These are phyloP conservation scores for Juglanconis juglandina DNA, from an alignment of 2,329 filamentous ascomycete genomes.

Conservation along the genomic window DNA sequence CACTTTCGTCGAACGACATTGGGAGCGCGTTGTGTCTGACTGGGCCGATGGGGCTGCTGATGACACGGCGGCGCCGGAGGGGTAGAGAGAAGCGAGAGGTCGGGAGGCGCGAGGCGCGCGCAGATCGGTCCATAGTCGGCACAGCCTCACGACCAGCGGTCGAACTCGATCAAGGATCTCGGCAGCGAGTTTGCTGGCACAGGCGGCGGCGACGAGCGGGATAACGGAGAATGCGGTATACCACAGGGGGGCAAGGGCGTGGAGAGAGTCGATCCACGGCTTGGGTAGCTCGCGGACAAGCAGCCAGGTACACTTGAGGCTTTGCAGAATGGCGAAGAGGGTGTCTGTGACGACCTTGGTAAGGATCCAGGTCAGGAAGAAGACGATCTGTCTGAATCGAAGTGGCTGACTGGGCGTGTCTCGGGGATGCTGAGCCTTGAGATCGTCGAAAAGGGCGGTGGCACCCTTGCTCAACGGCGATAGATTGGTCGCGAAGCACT, in stretches of 20 bases:
- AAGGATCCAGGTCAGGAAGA: conserved; percentile 24
- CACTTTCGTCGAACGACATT: not conserved
- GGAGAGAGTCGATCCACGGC: conserved; percentile 7
- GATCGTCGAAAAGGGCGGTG: not conserved
- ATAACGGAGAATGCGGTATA: conserved; percentile 6
- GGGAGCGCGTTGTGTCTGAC: conserved; percentile 3
- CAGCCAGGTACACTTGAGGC: conserved; percentile 12
- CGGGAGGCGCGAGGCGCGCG: conserved; percentile 14
- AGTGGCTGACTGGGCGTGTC: not conserved
- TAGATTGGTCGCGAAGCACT: not conserved
- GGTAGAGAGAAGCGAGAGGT: conserved; percentile 11
- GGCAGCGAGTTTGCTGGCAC: not conserved
- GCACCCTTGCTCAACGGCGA: not conserved
- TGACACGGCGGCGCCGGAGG: conserved; percentile 13
- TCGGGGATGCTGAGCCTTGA: not conserved
- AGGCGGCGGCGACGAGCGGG: conserved; percentile 1
- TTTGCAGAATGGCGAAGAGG: not conserved
- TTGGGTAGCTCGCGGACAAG: conserved; percentile 13
- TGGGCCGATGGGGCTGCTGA: conserved; percentile 16
- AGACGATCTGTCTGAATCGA: conserved; percentile 18
- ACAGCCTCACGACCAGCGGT: not conserved
- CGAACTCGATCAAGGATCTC: not conserved
- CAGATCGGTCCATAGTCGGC: conserved; percentile 5
- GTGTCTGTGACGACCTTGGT: conserved; percentile 17
- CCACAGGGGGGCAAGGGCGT: conserved; percentile 9